Evolutionary conservation across 139 green algal genomes (phyloP), one percentile per base, ranked within the genome.

Genomic region (Chlorella sp.): DNA sequence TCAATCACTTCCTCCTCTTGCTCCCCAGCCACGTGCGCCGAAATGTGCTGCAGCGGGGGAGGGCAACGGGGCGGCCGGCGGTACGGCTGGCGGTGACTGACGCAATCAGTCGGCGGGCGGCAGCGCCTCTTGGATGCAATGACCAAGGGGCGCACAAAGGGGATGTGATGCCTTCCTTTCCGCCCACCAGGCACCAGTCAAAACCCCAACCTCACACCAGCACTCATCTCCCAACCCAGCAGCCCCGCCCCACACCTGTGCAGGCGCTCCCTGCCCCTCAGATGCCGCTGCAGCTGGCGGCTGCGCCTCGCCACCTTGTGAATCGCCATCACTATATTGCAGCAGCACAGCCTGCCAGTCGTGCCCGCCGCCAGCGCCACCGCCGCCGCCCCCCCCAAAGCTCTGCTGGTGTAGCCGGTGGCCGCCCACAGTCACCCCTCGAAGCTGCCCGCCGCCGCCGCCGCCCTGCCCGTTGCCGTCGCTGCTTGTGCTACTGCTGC

Each of bases 1-100:
- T 74, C 68, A 20, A 74, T 74, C 36, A 74, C 68, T 4, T 74
- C 68, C 36, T 26, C 68, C 36, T 74, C 68, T 36, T 74, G 68
- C 9, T 74, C 68, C 20, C 47, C 68, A 18, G 21, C 36, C 36
- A 73, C 23, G 67, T 36, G 30, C 32, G 68, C 68, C 18, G 68
- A 30, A 32, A 74, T 74, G 68, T 74, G 68, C 36, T 74, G 68
- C 68, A 56, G 68, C 15, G 32, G 32, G 11, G n/a, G 11, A 23
- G 1, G 9, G 38, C 4, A 20, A 1, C 6, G 36, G 64, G 28
- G 9, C 28, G n/a, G 30, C n/a, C 3, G 28, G 17, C 64, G 28
- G 7, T n/a, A 11, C 2, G 4, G 12, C 64, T 26, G n/a, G 18
- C n/a, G n/a, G n/a, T n/a, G n/a, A n/a, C n/a, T n/a, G n/a, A n/a